These are phyloP conservation scores for Sparassis latifolia DNA, from an alignment of 1,284 basidiomycete species.

Conservation along the genomic window DNA sequence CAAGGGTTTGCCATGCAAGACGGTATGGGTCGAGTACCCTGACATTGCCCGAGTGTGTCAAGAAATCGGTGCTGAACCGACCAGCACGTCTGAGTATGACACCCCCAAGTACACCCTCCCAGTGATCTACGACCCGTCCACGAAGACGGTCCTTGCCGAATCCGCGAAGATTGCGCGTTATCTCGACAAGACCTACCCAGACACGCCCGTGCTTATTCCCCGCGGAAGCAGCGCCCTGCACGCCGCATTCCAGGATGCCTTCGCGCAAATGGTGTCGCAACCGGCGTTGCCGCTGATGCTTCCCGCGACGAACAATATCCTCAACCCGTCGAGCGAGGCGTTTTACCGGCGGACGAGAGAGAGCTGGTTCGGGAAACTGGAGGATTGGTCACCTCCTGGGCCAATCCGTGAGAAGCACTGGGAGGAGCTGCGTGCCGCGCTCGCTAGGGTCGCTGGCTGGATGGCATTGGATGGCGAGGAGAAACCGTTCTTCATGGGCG, in stretches of 20 bases:
- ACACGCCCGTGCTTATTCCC: slow-evolving; percentile 19
- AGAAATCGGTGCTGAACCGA: slow-evolving; percentile 23
- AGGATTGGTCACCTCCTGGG: slow-evolving; percentile 13
- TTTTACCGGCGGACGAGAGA: slow-evolving; percentile 20
- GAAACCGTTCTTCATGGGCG: slow-evolving; percentile 13
- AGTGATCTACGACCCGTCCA: slow-evolving; percentile 23
- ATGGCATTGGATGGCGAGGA: slow-evolving; percentile 9
- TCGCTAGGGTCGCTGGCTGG: slow-evolving; percentile 13
- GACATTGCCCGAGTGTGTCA: slow-evolving; percentile 26
- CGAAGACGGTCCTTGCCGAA: slow-evolving; percentile 24
- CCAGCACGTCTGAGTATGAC: slow-evolving; percentile 15
- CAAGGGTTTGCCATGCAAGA: slow-evolving; percentile 29
- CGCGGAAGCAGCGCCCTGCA: slow-evolving; percentile 23
- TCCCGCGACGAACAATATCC: slow-evolving; percentile 15
- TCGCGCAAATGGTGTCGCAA: slow-evolving; percentile 3
- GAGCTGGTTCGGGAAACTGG: slow-evolving; percentile 11
- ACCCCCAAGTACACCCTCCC: slow-evolving; percentile 28
- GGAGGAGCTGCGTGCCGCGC: slow-evolving; percentile 9
- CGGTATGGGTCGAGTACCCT: slow-evolving; percentile 31
- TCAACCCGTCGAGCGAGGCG: slow-evolving; percentile 19
- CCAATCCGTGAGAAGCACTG: slow-evolving; percentile 11
- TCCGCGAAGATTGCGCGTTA: slow-evolving; percentile 27
- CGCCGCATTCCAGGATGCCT: slow-evolving; percentile 23
- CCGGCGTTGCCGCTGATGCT: slow-evolving; percentile 11
- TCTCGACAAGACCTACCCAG: slow-evolving; percentile 30